A percentile compares a stretch with the other conserved stretches of the same genome.
phyloP scores from a whole-genome alignment of 2,329 filamentous ascomycete species.

The Chrysoporthe deuterocubensis region DNA sequence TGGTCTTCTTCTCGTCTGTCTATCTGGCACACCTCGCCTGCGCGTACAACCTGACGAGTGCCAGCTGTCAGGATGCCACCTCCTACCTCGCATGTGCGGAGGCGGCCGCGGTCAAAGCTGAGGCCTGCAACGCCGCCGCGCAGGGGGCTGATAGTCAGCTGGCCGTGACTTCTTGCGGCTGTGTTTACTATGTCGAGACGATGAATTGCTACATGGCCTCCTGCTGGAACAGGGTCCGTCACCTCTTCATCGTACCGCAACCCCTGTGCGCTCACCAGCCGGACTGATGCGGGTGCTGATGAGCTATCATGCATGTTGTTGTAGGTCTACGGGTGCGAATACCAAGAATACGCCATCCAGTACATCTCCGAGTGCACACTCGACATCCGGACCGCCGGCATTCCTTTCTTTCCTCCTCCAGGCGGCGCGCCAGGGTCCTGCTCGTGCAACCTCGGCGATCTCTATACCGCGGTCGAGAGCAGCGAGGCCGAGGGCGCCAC shows the following conservation, averaged over 20 bases:
- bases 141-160: conserved; percentile 17
- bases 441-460: conserved; percentile 42
- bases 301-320: neutral
- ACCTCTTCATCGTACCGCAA: neutral
- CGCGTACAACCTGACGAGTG: conserved; percentile 1
- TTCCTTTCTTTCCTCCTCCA: conserved; percentile 45
- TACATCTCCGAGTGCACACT: conserved; percentile 40
- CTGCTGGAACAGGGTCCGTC: conserved; percentile 43
- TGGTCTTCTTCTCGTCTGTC: neutral
- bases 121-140: neutral
- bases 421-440: conserved; percentile 40
- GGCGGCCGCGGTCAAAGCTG: neutral
- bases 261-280: neutral
- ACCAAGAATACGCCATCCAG: conserved; percentile 42
- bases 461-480: conserved; percentile 32
- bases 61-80: neutral
- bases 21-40: neutral
- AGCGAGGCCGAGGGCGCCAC: conserved; percentile 1
- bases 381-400: conserved; percentile 34
- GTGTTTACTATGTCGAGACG: conserved; percentile 33
- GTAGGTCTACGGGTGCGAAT: conserved; percentile 41
- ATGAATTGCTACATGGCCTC: conserved; percentile 43
- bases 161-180: conserved; percentile 31
- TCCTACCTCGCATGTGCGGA: neutral
- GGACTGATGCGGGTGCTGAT: neutral